Base-by-base conservation (phyloP, 331 rosid species). In the Quercus lobata region DNA sequence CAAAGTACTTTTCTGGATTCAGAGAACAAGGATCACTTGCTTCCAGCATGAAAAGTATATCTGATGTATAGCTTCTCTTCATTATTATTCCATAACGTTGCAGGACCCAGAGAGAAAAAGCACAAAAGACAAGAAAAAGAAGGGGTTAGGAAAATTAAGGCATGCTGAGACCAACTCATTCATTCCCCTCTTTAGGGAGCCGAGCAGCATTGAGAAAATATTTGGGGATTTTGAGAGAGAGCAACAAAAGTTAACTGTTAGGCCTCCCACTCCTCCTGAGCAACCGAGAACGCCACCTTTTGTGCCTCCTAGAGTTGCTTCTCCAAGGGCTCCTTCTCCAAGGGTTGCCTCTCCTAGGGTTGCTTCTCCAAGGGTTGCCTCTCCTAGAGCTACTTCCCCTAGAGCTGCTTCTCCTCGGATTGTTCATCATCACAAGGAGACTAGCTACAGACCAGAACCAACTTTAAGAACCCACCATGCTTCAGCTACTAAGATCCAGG, bases 211-310 rank as follows among this genome's bases (percentile, higher is more conserved):
- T 30, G 99, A 93, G 86, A 96, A 96, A 81, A 96, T 93, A 76
- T 96, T 96, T 63, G 89, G 98, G 32, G 99, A 96, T 79, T 96
- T 90, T 27, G 99, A 96, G 81, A 93, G 96, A 76, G 98, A 93
- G 87, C 99, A 91, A 56, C 94, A 93, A 72, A 68, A 80, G 61
- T 22, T 80, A 63, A 52, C 78, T 32, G 55, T 90, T 49, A 86
- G 91, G 88, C 96, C 97, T 84, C 90, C 90, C 30, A 76, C 87
- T 2, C 89, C 94, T 81, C 86, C 88, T 49, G 97, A 89, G 83
- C 83, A 53, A 68, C 96, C 93, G 5, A 86, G 79, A 84, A 82
- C 96, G 3, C 88, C 89, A 11, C 90, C 98, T 27, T 69, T 75
- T 82, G 80, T 78, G 57, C 84, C 92, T 80, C 92, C 90, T 70